Percentiles rank a stretch among this genome's conserved stretches.
These are phyloP conservation scores for Fusarium sp. DNA, from an alignment of 2,329 filamentous ascomycete genomes.

Conservation along the genomic window DNA sequence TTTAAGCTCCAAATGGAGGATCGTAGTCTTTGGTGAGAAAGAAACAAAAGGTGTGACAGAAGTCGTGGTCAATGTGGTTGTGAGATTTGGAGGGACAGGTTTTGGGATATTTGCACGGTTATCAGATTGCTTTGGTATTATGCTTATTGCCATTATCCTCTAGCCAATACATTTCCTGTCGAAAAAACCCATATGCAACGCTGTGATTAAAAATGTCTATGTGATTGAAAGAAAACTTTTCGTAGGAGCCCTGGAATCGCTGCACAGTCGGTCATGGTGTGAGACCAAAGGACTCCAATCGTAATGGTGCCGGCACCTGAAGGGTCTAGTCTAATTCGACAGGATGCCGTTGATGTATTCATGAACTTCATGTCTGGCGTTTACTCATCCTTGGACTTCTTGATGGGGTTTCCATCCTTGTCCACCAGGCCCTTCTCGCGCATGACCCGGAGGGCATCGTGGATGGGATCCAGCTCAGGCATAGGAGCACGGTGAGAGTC, in stretches of 20 bases:
- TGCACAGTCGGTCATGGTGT: constrained; percentile 19
- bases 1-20: constrained; percentile 21
- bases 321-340: constrained; percentile 21
- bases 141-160: constrained; percentile 50
- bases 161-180: constrained; percentile 50
- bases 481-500: constrained; percentile 60
- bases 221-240: constrained; percentile 33
- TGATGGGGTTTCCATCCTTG: constrained; percentile 57
- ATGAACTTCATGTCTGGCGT: constrained; percentile 3
- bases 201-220: constrained; percentile 44
- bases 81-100: constrained; percentile 46
- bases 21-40: neutral
- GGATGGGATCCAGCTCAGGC: constrained; percentile 59
- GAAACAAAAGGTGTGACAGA: neutral
- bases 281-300: constrained; percentile 22
- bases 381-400: constrained; percentile 50
- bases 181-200: constrained; percentile 28
- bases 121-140: constrained; percentile 49
- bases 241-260: constrained; percentile 27
- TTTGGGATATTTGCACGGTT: constrained; percentile 47
- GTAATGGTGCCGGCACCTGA: constrained; percentile 40
- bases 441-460: constrained; percentile 61
- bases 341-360: neutral
- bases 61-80: constrained; percentile 1
- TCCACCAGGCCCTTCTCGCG: constrained; percentile 60